These are phyloP conservation scores for Trametes coccinea DNA, from an alignment of 768 basidiomycete species.

Conservation along the genomic window DNA sequence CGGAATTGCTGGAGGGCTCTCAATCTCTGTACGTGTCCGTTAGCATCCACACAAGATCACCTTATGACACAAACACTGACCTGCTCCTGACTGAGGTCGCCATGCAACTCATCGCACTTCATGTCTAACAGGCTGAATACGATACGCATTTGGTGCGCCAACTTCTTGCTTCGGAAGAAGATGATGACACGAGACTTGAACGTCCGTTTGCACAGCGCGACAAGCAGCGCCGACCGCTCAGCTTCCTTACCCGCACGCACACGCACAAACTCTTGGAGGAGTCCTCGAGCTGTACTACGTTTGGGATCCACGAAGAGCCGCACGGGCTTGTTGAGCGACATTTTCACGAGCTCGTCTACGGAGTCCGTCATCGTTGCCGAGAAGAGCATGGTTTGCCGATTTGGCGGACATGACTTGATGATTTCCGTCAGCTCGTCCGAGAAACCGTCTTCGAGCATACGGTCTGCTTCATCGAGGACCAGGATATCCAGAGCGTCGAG, in stretches of 20 bases:
- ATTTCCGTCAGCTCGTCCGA: slow-evolving; percentile 94
- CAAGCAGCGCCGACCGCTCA: slow-evolving; percentile 75
- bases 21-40: slow-evolving; percentile 59
- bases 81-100: slow-evolving; percentile 95
- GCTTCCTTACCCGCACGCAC: slow-evolving; percentile 78
- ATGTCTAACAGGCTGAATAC: slow-evolving; percentile 88
- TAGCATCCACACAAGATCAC: slow-evolving; percentile 1
- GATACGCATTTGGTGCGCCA: slow-evolving; percentile 96
- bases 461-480: slow-evolving; percentile 95
- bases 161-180: slow-evolving; percentile 94
- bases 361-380: slow-evolving; percentile 99
- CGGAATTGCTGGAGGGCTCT: slow-evolving; percentile 85
- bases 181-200: slow-evolving; percentile 85
- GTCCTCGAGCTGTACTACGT: slow-evolving; percentile 77
- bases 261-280: slow-evolving; percentile 94
- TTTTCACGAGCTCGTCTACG: slow-evolving; percentile 88
- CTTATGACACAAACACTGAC: slow-evolving; percentile 42
- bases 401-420: slow-evolving; percentile 82
- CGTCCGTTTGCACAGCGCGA: slow-evolving; percentile 83
- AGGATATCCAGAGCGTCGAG: slow-evolving; percentile 92
- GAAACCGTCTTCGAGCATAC: slow-evolving; percentile 96
- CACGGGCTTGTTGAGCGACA: slow-evolving; percentile 91
- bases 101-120: slow-evolving; percentile 91
- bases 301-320: slow-evolving; percentile 96
- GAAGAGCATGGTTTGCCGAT: slow-evolving; percentile 97